These are phyloP conservation scores for Gossypium davidsonii DNA, from an alignment of 441 rosid species.

Conservation along the genomic window DNA sequence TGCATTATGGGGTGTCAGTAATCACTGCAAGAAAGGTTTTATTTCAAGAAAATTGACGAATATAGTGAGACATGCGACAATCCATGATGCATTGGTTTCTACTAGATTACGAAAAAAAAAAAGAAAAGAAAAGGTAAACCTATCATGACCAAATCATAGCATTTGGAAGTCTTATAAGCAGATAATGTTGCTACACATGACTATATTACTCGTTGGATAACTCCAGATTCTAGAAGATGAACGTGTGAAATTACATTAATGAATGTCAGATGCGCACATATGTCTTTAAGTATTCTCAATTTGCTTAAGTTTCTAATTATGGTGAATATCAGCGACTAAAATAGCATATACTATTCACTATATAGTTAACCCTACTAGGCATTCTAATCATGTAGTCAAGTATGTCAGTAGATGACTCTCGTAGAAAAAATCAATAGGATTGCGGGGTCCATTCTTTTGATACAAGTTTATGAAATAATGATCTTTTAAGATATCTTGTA, in stretches of 20 bases:
- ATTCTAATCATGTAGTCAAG: too few relatives aligned
- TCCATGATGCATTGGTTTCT: not conserved
- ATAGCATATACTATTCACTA: too few relatives aligned
- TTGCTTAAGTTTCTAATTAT: too few relatives aligned
- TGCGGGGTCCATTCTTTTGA: too few relatives aligned
- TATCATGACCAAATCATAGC: conserved; percentile 1
- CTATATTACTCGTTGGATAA: not conserved
- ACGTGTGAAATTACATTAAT: not conserved
- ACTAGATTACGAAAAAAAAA: not conserved
- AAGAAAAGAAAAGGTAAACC: not conserved
- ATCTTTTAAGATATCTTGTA: too few relatives aligned
- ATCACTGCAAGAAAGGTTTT: not conserved
- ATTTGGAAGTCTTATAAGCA: not conserved
- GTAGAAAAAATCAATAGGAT: too few relatives aligned
- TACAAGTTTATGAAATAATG: too few relatives aligned
- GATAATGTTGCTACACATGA: not conserved
- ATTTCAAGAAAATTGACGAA: not conserved
- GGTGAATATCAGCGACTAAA: too few relatives aligned
- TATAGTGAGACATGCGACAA: not conserved
- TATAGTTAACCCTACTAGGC: too few relatives aligned
- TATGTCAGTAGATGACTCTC: too few relatives aligned
- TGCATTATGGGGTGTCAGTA: too few relatives aligned
- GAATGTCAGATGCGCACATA: not conserved
- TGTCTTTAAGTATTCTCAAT: too few relatives aligned
- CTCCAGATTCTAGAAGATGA: not conserved